Evolutionary conservation across 208 protist species (phyloP), one percentile per base, ranked within the genome.

Genomic region (Crithidia bombi): DNA sequence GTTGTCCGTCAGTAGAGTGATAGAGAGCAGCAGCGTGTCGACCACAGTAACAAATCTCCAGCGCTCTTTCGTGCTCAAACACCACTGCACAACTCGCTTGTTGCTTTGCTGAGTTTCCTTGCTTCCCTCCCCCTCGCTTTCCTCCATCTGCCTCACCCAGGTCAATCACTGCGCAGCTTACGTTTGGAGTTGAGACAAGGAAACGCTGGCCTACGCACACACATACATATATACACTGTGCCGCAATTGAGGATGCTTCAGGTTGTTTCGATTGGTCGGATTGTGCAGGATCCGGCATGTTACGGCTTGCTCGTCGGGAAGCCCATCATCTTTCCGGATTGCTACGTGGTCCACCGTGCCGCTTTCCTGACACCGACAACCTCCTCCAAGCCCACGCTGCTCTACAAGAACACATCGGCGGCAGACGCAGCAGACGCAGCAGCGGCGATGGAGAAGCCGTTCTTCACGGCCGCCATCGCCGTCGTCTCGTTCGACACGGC

Each of bases 331-430:
- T 79, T 81, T n/a, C 81, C 90, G 0, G 57, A 82, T 14, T 79
- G 79, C 55, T 95, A 87, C 70, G 73, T 57, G 15, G 52, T 95
- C 25, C 75, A 91, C 54, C 79, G 84, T 7, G 54, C 73, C 46
- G 78, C 92, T n/a, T 91, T 92, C 63, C 3, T 32, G 25, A 49
- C 19, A 32, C 23, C 28, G 39, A 5, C 17, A 33, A 36, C 41
- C 39, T 21, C 32, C 7, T 21, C 52, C 2, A 61, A 65, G 38
- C 47, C 47, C 15, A 39, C 14, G 2, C 58, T 73, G 11, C 36
- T 51, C 36, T 65, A 65, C 67, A 73, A 73, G 38, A 54, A 36
- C 4, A 32, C 54, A 0, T 55, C 41, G n/a, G 30, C 32, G 0
- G 46, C 28, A 0, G 32, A n/a, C 0, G 38, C 57, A 11, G 21